Conservation (phyloP, 345 rosid genomes). For the Acer yangbiense region DNA sequence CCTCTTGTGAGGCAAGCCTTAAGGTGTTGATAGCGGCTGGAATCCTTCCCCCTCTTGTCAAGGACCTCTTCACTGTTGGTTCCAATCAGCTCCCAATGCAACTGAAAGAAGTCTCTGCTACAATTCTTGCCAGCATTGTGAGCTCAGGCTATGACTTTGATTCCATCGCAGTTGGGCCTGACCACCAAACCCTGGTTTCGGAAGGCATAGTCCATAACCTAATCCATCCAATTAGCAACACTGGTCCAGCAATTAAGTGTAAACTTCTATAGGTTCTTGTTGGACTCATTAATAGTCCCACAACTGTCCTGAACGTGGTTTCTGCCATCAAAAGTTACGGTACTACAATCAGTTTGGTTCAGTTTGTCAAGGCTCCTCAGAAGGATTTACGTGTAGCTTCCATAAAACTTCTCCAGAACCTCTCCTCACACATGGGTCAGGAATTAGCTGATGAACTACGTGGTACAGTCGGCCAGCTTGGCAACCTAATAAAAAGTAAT, state of each 20-base stretch:
- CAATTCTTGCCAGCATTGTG: slow-evolving; percentile 88
- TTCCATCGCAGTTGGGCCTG: slow-evolving; percentile 61
- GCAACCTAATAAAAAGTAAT: slow-evolving; percentile 39
- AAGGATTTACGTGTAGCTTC: slow-evolving; percentile 77
- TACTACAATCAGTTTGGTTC: slow-evolving; percentile 91
- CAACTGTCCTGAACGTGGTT: slow-evolving; percentile 70
- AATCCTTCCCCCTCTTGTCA: slow-evolving; percentile 88
- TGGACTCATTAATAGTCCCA: no score
- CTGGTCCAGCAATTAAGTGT: no score
- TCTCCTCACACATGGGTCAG: slow-evolving; percentile 81
- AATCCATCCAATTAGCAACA: no score
- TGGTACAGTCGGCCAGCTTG: no score
- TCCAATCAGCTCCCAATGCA: slow-evolving; percentile 80
- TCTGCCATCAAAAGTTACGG: slow-evolving; percentile 90
- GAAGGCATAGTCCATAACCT: no score
- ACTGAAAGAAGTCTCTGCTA: slow-evolving; percentile 87
- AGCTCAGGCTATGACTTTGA: slow-evolving; percentile 76
- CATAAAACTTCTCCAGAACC: slow-evolving; percentile 80
- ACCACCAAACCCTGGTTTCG: slow-evolving; percentile 80
- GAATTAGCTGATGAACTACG: slow-evolving; percentile 74
- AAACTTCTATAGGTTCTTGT: no score
- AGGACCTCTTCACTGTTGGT: slow-evolving; percentile 78
- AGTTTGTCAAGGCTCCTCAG: slow-evolving; percentile 84
- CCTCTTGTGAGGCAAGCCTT: slow-evolving; percentile 77
- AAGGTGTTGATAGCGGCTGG: slow-evolving; percentile 76